phyloP scores from a whole-genome alignment of 1,139 yeast species.

The Nakaseomyces nivariensis region DNA sequence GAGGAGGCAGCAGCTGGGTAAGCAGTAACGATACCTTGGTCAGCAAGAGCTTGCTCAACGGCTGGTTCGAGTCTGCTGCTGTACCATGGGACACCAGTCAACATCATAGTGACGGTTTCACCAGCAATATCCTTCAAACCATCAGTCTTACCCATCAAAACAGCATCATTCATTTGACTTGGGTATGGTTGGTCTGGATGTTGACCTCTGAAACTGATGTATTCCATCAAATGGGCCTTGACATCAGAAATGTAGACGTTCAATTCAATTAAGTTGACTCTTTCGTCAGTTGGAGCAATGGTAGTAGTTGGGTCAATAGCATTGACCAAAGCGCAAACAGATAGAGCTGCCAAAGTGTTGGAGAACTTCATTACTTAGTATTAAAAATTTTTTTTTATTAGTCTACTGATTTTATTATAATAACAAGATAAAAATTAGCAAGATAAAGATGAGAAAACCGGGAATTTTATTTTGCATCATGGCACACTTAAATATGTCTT shows the following conservation, averaged over 20 bases:
- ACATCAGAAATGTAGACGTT: conserved; percentile 7
- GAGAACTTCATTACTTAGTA: neutral
- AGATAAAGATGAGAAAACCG: no score
- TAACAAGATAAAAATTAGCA: no score
- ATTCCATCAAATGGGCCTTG: conserved; percentile 2
- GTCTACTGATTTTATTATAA: no score
- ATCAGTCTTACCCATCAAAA: conserved; percentile 2
- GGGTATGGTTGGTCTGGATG: conserved; percentile 8
- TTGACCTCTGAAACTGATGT: conserved; percentile 2
- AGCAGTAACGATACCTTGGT: conserved; percentile 6
- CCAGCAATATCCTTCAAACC: conserved; percentile 1
- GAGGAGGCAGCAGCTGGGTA: conserved; percentile 5
- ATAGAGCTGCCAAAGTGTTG: neutral
- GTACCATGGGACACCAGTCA: conserved; percentile 12
- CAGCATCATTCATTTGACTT: conserved; percentile 4
- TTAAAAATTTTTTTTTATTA: no score
- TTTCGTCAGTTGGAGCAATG: conserved; percentile 5
- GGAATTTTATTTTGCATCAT: no score
- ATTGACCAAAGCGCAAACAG: neutral
- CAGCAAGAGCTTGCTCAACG: conserved; percentile 3
- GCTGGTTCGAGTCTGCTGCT: conserved; percentile 7
- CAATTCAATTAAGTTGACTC: conserved; percentile 6
- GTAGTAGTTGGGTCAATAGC: conserved; percentile 8
- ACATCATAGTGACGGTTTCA: conserved; percentile 6
- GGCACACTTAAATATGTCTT: no score